Base-by-base conservation (phyloP, 2,329 filamentous ascomycete species). In the Coniella vitis region DNA sequence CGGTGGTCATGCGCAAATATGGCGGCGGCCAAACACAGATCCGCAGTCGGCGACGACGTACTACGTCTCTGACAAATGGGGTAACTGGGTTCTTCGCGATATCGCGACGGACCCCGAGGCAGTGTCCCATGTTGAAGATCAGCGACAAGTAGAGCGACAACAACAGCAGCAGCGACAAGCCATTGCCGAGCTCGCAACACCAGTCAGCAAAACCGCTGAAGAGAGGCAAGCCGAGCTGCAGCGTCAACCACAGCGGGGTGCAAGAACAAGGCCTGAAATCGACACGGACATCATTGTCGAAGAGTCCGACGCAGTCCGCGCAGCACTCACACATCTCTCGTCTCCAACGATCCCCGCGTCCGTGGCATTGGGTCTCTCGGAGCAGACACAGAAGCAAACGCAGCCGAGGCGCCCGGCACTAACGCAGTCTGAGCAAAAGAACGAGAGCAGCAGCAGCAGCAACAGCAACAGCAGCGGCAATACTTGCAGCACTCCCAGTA, bases 11-110 rank as follows among this genome's bases (percentile, higher is more conserved):
- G 61, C 59, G n/a, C 68, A 72, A 48, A 69, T 77, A 39, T 79
- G 75, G 75, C 65, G 72, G 12, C 74, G 72, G 5, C 73, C 74
- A 0, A 67, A 70, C 2, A 64, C 65, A 2, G 71, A 69, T 17
- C 70, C 73, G 1, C 63, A 66, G 36, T 72, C 72, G 2, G 70
- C 71, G 0, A 66, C 68, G 2, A 69, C 71, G 1, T 68, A 70
- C 38, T 79, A 76, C 54, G 67, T 77, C 40, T 69, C 74, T 31
- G 75, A 79, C 57, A 71, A 68, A 58, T 66, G 67, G 54, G 73
- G 75, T 1, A 78, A 79, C 57, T 79, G 76, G 76, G 67, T 75
- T 14, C 64, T 77, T 7, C 67, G 68, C 32, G 70, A 70, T 51
- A 55, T 29, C 10, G 25, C 38, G 38, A 25, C 38, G 8, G 17